Evolutionary conservation across 768 basidiomycete genomes (phyloP).

Genomic region (Suillus lakei): DNA sequence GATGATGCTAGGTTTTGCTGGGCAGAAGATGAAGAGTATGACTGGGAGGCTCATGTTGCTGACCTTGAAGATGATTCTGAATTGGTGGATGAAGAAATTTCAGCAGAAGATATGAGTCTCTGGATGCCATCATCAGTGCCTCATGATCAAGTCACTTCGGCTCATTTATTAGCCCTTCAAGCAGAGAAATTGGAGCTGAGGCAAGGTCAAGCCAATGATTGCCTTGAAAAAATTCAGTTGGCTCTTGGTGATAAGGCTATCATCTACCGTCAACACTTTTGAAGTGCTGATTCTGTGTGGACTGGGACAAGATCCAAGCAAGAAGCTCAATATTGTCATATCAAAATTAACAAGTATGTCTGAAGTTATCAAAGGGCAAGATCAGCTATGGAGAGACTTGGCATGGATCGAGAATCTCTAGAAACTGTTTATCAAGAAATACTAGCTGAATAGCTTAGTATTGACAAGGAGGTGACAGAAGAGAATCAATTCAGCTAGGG

Average conservation of each 20-base stretch:
- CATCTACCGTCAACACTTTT: conserved; percentile 9
- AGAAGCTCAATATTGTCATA: not conserved
- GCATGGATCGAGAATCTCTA: not conserved
- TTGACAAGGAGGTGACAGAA: conserved; percentile 15
- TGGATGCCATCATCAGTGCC: conserved; percentile 13
- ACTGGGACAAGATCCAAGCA: conserved; percentile 12
- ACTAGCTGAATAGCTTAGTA: conserved; percentile 2
- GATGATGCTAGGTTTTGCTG: not conserved
- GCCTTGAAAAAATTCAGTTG: conserved; percentile 7
- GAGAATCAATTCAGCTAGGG: conserved; percentile 15
- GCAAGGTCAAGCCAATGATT: conserved; percentile 13
- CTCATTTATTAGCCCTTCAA: not conserved
- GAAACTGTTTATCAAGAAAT: conserved; percentile 8
- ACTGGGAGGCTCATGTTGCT: not conserved
- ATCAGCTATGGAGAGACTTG: not conserved
- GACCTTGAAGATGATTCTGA: not conserved
- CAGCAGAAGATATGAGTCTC: conserved; percentile 8
- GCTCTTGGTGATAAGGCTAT: conserved; percentile 13
- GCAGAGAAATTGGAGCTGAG: conserved; percentile 10
- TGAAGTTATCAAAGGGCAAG: conserved; percentile 5
- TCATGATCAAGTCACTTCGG: not conserved
- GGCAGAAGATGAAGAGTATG: not conserved
- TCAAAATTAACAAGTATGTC: not conserved
- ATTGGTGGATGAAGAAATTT: not conserved
- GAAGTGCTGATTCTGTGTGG: conserved; percentile 4